Conservation (phyloP, 2,329 filamentous ascomycete genomes). For the Claviceps humidiphila region DNA sequence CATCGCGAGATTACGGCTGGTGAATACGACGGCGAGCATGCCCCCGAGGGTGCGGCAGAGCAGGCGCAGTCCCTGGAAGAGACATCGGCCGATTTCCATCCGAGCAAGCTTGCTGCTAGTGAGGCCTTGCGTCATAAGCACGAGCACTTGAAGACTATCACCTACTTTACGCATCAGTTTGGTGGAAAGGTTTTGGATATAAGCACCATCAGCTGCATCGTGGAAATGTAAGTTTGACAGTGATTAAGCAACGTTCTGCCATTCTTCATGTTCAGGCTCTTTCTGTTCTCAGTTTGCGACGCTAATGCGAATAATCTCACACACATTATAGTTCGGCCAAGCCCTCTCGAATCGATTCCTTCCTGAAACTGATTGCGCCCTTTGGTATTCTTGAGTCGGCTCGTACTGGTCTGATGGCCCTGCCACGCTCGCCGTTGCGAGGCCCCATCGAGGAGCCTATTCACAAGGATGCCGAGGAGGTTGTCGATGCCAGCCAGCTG, state of each 20-base stretch:
- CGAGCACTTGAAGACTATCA: constrained; percentile 92
- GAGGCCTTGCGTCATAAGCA: constrained; percentile 94
- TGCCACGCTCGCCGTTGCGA: constrained; percentile 82
- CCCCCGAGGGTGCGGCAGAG: constrained; percentile 19
- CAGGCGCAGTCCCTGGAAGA: constrained; percentile 31
- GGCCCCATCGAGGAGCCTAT: constrained; percentile 55
- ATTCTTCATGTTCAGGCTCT: too few relatives aligned
- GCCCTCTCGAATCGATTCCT: constrained; percentile 85
- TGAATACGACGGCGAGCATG: constrained; percentile 32
- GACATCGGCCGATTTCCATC: constrained; percentile 64
- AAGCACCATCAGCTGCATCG: constrained; percentile 95
- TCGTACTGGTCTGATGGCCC: constrained; percentile 89
- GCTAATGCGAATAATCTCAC: background rate
- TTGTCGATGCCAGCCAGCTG: constrained; percentile 87
- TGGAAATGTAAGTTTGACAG: constrained; percentile 66
- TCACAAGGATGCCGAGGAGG: constrained; percentile 78
- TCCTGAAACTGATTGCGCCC: constrained; percentile 86
- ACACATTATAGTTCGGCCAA: constrained; percentile 60
- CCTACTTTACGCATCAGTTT: constrained; percentile 93
- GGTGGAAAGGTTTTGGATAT: constrained; percentile 96
- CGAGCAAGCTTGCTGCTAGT: constrained; percentile 69
- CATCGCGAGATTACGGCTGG: constrained; percentile 70
- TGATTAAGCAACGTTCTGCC: too few relatives aligned
- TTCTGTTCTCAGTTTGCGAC: too few relatives aligned
- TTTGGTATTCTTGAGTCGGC: constrained; percentile 96